Conservation (phyloP, 495 filamentous ascomycete genomes). For the Penicillium canariense region DNA sequence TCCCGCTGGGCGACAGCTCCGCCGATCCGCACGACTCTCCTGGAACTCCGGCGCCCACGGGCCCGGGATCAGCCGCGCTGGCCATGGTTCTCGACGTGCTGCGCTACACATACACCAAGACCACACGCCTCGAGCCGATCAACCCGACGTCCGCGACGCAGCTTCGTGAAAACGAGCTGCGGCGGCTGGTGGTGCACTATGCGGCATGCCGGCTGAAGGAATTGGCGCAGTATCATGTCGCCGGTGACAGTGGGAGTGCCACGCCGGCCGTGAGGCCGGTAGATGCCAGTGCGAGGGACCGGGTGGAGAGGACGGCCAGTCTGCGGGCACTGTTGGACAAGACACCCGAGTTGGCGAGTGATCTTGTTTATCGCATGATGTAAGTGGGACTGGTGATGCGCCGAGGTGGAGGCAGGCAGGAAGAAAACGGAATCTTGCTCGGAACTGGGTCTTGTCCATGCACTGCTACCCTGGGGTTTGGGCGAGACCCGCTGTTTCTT, state of each 20-base stretch:
- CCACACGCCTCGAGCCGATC: constrained; percentile 44
- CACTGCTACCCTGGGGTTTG: too few relatives aligned
- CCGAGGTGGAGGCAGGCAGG: too few relatives aligned
- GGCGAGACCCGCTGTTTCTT: too few relatives aligned
- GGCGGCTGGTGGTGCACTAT: constrained; percentile 43
- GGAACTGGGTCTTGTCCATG: too few relatives aligned
- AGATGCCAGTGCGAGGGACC: constrained; percentile 16
- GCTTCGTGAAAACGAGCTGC: constrained; percentile 46
- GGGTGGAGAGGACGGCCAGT: constrained; percentile 26
- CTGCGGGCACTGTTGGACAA: constrained; percentile 39
- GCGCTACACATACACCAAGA: constrained; percentile 43
- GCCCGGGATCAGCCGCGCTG: constrained; percentile 29
- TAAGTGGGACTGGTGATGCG: constrained; percentile 14
- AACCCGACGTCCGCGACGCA: constrained; percentile 43
- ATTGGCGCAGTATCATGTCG: constrained; percentile 37
- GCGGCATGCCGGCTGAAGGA: constrained; percentile 46
- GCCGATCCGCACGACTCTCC: not conserved
- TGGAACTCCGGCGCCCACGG: constrained; percentile 16
- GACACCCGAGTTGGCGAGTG: constrained; percentile 44
- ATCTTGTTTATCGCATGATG: constrained; percentile 50
- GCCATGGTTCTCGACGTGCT: constrained; percentile 42
- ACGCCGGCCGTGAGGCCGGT: constrained; percentile 22
- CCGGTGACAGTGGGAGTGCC: constrained; percentile 27
- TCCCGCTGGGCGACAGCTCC: constrained; percentile 22
- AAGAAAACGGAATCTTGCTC: too few relatives aligned